Evolutionary conservation across 257 asterid genomes (phyloP).

Genomic region (Solanum corneliomulleri): DNA sequence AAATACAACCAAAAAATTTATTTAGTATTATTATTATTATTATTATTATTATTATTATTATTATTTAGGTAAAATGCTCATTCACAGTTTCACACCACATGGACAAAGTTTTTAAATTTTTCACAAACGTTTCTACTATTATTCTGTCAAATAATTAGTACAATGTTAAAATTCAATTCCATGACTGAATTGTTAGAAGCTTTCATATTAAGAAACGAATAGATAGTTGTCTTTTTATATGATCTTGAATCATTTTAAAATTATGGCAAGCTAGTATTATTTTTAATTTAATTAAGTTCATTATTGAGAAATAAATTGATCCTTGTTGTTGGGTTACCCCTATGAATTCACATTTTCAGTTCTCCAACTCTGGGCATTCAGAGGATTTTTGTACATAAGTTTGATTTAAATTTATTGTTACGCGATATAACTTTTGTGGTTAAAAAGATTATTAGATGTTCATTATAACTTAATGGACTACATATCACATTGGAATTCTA

Average conservation of each 20-base stretch:
- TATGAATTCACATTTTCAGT: background rate
- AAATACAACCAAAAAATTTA: background rate
- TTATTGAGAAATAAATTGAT: background rate
- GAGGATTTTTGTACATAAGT: background rate
- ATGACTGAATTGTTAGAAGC: background rate
- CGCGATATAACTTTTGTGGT: background rate
- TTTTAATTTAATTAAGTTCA: background rate
- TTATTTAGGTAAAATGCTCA: background rate
- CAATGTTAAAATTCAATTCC: background rate
- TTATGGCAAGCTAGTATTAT: background rate
- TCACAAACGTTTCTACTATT: background rate
- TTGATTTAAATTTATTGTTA: background rate
- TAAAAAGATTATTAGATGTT: background rate
- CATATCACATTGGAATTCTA: background rate
- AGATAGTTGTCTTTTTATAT: background rate
- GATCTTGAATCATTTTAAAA: background rate
- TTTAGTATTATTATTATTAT: too few species aligned
- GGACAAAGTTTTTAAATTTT: background rate
- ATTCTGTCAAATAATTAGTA: background rate
- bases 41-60: too few species aligned
- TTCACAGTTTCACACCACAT: background rate
- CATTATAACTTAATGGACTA: background rate
- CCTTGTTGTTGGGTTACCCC: background rate
- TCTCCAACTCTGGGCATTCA: background rate
- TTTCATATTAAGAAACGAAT: background rate